These are phyloP conservation scores for Penicillium robsamsonii DNA, from an alignment of 495 filamentous ascomycete genomes.

Conservation along the genomic window DNA sequence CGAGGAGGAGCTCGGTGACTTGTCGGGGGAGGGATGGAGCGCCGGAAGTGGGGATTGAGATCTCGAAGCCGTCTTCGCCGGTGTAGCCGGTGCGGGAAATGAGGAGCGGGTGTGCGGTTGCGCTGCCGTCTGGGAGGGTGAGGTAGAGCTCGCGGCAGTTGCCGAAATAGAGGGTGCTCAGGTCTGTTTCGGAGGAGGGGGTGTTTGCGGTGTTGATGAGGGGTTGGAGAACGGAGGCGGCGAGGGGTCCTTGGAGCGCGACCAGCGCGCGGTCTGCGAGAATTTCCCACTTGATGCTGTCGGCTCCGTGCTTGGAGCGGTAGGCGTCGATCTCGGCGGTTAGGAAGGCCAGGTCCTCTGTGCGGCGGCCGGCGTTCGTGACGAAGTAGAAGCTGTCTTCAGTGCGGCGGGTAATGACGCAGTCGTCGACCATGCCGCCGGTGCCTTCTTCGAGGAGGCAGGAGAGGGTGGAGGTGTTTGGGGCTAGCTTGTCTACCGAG, in stretches of 20 bases:
- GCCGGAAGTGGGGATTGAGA: constrained; percentile 65
- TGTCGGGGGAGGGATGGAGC: constrained; percentile 36
- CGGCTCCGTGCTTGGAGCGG: constrained; percentile 43
- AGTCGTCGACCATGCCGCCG: constrained; percentile 92
- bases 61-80: constrained; percentile 97
- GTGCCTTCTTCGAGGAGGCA: constrained; percentile 73
- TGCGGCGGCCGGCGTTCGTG: constrained; percentile 89
- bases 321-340: constrained; percentile 57
- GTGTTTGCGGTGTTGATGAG: constrained; percentile 45
- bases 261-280: constrained; percentile 65
- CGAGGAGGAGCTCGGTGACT: constrained; percentile 63
- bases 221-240: constrained; percentile 61
- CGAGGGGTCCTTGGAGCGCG: constrained; percentile 83
- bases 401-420: constrained; percentile 74
- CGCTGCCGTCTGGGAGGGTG: constrained; percentile 44
- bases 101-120: constrained; percentile 56
- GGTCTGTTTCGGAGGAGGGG: constrained; percentile 46
- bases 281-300: constrained; percentile 67
- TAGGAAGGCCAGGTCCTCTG: constrained; percentile 81
- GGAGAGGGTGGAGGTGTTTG: constrained; percentile 71
- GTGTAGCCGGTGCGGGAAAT: constrained; percentile 92
- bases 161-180: constrained; percentile 78
- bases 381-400: constrained; percentile 82
- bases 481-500: constrained; percentile 53
- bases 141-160: constrained; percentile 59